Conservation (phyloP, 2,329 filamentous ascomycete species). For the Coniochaeta prunicola region DNA sequence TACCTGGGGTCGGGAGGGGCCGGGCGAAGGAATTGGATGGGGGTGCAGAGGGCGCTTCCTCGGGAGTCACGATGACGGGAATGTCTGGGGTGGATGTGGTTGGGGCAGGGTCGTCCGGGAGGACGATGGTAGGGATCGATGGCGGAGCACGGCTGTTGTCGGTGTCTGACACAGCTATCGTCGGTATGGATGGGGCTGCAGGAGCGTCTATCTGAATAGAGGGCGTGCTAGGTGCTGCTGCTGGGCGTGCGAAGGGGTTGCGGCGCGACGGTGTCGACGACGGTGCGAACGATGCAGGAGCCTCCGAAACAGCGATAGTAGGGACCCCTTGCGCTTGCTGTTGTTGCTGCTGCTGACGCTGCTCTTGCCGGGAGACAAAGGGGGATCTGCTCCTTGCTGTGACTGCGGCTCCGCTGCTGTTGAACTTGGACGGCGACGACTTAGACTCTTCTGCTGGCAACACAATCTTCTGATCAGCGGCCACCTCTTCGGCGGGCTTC, state of each 20-base stretch:
- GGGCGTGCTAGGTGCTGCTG: constrained; percentile 17
- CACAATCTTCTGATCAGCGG: constrained; percentile 56
- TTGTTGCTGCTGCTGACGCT: constrained; percentile 18
- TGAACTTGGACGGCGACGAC: constrained; percentile 17
- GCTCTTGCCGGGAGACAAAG: constrained; percentile 4
- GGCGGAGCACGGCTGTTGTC: constrained; percentile 9
- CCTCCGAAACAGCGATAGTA: constrained; percentile 48
- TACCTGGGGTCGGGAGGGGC: constrained; percentile 41
- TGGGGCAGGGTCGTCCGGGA: constrained; percentile 23
- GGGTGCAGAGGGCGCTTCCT: constrained; percentile 23
- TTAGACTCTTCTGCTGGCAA: constrained; percentile 32
- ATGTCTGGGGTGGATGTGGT: constrained; percentile 18
- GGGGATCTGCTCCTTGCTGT: constrained; percentile 7
- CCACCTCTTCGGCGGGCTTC: constrained; percentile 59
- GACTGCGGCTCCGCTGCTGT: constrained; percentile 7
- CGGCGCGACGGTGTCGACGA: constrained; percentile 25
- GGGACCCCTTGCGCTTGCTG: constrained; percentile 33
- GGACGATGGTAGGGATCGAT: constrained; percentile 32
- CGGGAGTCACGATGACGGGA: constrained; percentile 38
- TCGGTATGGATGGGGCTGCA: constrained; percentile 35
- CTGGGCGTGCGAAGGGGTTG: constrained; percentile 25
- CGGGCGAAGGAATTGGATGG: constrained; percentile 23
- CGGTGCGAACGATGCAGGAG: constrained; percentile 28
- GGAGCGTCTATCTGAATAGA: constrained; percentile 37
- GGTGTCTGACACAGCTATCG: constrained; percentile 27